Evolutionary conservation across 2,329 filamentous ascomycete genomes (phyloP), one percentile per base, ranked within the genome.

Genomic region (Trichoderma oligosporum): DNA sequence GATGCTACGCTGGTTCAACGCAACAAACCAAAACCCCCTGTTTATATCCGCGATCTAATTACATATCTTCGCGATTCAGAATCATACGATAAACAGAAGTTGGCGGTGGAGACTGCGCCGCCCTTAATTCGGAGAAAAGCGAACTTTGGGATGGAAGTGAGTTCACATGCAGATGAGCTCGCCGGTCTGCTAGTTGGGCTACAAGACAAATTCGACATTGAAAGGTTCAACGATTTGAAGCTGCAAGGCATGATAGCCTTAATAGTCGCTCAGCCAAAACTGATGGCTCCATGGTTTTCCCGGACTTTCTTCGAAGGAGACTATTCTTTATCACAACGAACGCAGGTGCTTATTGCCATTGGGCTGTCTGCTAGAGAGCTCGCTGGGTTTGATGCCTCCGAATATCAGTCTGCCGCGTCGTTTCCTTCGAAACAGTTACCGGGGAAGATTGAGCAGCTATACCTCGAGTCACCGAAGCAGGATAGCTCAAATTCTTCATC

Each of bases 221-320:
- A 89, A 0, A 76, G 85, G 20, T 97, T 97, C 67, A 78, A 87
- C 59, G 83, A 90, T 60, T 76, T 90, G 58, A 84, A 86, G 16
- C 76, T 94, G 3, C 87, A 96, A 69, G 85, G 86, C 12, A 86
- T 99, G 76, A 85, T 97, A 42, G 88, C 92, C 0, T 74, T 96
- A 7, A 76, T 96, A 0, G 79, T 94, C 2, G 86, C 89, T 0
- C 83, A 89, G 62, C 90, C 94, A 0, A 76, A 82, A 47, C 79
- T 82, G 52, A 90, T 97, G 82, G 92, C 85, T 0, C 88, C 84
- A 12, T 95, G 90, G 87, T 89, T 95, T 58, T 85, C 88, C 3
- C 84, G 86, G 57, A 87, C 88, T 0, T 95, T 94, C 68, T 97
- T 97, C 68, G 87, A 91, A 39, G 92, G 92, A 14, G 94, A 99